phyloP scores from a whole-genome alignment of 108 stramenopile species.

The Fragilaria crotonensis region DNA sequence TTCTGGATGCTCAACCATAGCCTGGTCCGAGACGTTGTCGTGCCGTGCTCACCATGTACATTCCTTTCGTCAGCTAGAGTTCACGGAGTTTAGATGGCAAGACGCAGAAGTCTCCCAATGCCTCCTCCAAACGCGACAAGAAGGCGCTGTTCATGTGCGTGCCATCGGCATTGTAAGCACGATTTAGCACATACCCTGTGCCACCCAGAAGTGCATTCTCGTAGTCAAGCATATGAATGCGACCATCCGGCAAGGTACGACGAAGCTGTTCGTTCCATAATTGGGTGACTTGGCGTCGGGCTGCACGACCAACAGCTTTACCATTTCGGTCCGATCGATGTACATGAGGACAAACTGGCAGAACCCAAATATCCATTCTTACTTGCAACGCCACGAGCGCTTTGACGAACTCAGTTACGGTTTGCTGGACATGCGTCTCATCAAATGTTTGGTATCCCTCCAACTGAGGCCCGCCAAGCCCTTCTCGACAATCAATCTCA shows the following conservation, averaged over 20 bases:
- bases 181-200: slow-evolving; percentile 36
- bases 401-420: slow-evolving; percentile 30
- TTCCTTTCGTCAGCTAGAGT: too few relatives aligned
- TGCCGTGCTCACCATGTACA: too few relatives aligned
- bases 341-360: slow-evolving; percentile 51
- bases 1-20: too few relatives aligned
- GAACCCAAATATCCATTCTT: slow-evolving; percentile 17
- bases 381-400: slow-evolving; percentile 18
- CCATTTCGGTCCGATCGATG: slow-evolving; percentile 37
- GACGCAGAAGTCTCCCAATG: too few relatives aligned
- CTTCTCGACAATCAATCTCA: slow-evolving; percentile 60
- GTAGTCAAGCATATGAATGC: slow-evolving; percentile 18
- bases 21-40: too few relatives aligned
- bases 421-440: slow-evolving; percentile 26
- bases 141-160: slow-evolving; percentile 59
- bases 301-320: slow-evolving; percentile 31
- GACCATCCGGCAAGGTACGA: slow-evolving; percentile 7
- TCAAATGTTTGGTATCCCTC: slow-evolving; percentile 21
- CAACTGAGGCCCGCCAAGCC: slow-evolving; percentile 39
- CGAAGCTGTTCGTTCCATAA: slow-evolving; percentile 45
- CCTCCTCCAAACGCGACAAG: slow-evolving; percentile 21
- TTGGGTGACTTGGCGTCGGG: slow-evolving; percentile 28
- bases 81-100: too few relatives aligned
- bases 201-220: slow-evolving; percentile 23
- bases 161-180: slow-evolving; percentile 43